These are phyloP conservation scores for Hyphopichia pseudoburtonii DNA, from an alignment of 1,139 yeast genomes.

Conservation along the genomic window DNA sequence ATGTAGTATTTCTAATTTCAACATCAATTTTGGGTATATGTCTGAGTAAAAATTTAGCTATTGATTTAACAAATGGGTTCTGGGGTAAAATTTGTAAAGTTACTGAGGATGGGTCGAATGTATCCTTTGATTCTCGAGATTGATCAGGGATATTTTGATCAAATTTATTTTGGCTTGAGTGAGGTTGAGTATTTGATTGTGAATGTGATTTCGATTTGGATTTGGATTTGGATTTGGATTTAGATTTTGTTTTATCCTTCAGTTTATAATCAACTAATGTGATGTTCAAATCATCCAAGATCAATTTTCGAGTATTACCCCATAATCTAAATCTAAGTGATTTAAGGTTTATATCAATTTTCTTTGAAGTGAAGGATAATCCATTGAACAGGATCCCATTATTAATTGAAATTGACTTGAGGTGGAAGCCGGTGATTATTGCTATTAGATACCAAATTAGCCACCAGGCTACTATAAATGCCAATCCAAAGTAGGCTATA, in stretches of 20 bases:
- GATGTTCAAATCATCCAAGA: constrained; percentile 26
- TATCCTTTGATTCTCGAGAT: background rate
- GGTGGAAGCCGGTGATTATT: constrained; percentile 32
- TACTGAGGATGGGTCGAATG: background rate
- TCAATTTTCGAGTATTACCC: constrained; percentile 39
- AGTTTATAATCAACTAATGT: constrained; percentile 4
- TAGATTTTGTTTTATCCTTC: constrained; percentile 1
- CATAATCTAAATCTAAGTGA: constrained; percentile 37
- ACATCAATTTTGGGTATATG: constrained; percentile 27
- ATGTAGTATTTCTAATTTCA: constrained; percentile 24
- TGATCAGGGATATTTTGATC: too few species aligned
- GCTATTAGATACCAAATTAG: constrained; percentile 29
- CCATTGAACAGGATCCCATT: constrained; percentile 43
- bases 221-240: background rate
- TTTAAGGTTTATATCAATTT: constrained; percentile 15
- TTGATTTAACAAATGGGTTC: constrained; percentile 5
- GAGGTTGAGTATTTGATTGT: background rate
- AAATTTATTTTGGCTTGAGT: too few species aligned
- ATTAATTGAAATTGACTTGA: constrained; percentile 33
- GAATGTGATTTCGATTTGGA: background rate
- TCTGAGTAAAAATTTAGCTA: constrained; percentile 17
- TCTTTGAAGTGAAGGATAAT: constrained; percentile 18
- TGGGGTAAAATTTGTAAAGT: background rate
- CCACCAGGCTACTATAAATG: constrained; percentile 3
- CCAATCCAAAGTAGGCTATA: background rate